These are phyloP conservation scores for Fagus sylvatica DNA, from an alignment of 306 rosid species.

Conservation along the genomic window DNA sequence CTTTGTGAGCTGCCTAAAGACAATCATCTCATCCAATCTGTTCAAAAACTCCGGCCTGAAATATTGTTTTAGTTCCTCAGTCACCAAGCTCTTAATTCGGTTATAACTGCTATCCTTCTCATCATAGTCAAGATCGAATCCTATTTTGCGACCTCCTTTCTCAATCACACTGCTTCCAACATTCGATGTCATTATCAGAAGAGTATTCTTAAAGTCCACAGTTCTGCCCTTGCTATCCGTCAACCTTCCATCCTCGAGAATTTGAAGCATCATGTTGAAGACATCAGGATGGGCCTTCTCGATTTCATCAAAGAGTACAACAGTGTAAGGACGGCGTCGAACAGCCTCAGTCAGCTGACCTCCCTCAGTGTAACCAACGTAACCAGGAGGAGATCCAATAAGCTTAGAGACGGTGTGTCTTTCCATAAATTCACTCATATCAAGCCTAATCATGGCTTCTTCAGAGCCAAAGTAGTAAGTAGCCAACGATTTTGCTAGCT, in stretches of 20 bases:
- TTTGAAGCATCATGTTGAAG: constrained; percentile 96
- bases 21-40: constrained; percentile 92
- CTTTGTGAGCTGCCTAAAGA: constrained; percentile 87
- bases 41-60: constrained; percentile 90
- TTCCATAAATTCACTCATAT: constrained; percentile 98
- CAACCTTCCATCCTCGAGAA: constrained; percentile 90
- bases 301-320: constrained; percentile 89
- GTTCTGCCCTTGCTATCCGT: constrained; percentile 96
- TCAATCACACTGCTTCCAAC: constrained; percentile 94
- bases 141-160: constrained; percentile 87
- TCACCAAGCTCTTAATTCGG: constrained; percentile 87
- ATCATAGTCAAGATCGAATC: constrained; percentile 83
- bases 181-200: constrained; percentile 90
- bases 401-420: constrained; percentile 92
- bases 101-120: constrained; percentile 90
- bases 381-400: constrained; percentile 95
- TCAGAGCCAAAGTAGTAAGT: constrained; percentile 91
- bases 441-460: constrained; percentile 93
- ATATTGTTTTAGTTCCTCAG: constrained; percentile 81
- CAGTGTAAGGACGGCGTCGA: constrained; percentile 88
- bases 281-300: constrained; percentile 97
- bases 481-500: constrained; percentile 82
- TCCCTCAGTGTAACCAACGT: constrained; percentile 90
- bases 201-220: constrained; percentile 92
- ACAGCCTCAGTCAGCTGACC: constrained; percentile 98